Percentiles rank a stretch among this genome's conserved stretches.
Evolutionary conservation across 495 filamentous ascomycete species (phyloP).

Genomic region (Talaromyces liani): DNA sequence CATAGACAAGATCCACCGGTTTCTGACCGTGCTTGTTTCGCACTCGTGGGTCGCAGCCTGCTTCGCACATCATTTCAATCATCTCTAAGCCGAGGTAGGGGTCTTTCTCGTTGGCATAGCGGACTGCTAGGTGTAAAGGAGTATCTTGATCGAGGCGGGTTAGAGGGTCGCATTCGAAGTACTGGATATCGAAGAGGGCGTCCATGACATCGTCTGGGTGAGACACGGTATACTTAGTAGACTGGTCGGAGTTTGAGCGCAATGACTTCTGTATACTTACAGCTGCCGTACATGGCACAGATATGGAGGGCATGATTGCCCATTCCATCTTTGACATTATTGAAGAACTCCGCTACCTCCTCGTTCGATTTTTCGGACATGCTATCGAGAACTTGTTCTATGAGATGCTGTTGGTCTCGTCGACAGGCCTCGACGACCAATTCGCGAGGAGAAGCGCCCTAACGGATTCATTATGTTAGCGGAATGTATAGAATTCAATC

Average conservation of each 20-base stretch:
- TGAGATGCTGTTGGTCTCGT: constrained; percentile 80
- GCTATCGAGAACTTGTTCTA: constrained; percentile 48
- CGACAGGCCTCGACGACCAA: constrained; percentile 88
- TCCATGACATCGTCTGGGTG: constrained; percentile 82
- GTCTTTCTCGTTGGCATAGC: constrained; percentile 69
- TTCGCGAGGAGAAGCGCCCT: constrained; percentile 85
- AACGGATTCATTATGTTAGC: constrained; percentile 8
- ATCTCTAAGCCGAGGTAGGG: constrained; percentile 58
- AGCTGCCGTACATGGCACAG: constrained; percentile 78
- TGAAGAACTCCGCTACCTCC: constrained; percentile 64
- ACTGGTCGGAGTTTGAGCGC: background rate
- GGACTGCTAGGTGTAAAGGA: constrained; percentile 80
- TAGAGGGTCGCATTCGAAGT: constrained; percentile 87
- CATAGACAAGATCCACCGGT: constrained; percentile 36
- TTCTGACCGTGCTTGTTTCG: constrained; percentile 41
- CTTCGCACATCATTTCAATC: constrained; percentile 87
- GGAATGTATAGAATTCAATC: background rate
- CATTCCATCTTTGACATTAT: constrained; percentile 72
- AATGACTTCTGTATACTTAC: constrained; percentile 39
- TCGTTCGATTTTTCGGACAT: constrained; percentile 40
- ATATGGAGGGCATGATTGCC: constrained; percentile 87
- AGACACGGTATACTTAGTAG: background rate
- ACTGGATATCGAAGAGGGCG: constrained; percentile 84
- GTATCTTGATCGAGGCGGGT: constrained; percentile 79
- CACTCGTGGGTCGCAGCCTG: constrained; percentile 67